A percentile compares a stretch with the other conserved stretches of the same genome.
These are phyloP conservation scores for Ramicandelaber brevisporus DNA, from an alignment of 192 early-diverging fungal species.

Conservation along the genomic window DNA sequence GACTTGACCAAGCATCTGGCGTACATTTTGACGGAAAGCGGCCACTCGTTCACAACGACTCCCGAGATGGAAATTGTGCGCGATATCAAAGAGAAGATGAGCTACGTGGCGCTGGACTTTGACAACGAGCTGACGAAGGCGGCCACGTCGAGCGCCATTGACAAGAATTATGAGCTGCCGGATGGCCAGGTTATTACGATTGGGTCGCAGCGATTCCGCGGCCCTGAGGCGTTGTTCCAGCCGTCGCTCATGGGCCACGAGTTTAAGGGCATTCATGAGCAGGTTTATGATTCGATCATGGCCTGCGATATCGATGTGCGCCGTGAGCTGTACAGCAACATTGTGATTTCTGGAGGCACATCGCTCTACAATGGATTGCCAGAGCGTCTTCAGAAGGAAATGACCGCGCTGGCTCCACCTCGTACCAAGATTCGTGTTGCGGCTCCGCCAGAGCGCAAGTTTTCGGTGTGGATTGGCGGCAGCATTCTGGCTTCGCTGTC, in stretches of 20 bases:
- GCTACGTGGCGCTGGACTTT: conserved; percentile 94
- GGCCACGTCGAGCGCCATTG: conserved; percentile 67
- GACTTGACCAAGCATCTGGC: conserved; percentile 87
- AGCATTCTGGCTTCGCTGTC: conserved; percentile 91
- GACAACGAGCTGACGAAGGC: conserved; percentile 96
- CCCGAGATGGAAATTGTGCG: conserved; percentile 96
- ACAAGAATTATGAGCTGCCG: conserved; percentile 95
- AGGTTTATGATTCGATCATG: conserved; percentile 90
- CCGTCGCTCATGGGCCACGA: conserved; percentile 79
- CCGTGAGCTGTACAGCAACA: conserved; percentile 88
- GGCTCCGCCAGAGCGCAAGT: conserved; percentile 95
- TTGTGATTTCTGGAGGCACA: conserved; percentile 87
- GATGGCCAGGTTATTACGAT: conserved; percentile 97
- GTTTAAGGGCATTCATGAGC: conserved; percentile 85
- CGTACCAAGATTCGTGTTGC: conserved; percentile 97
- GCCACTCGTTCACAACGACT: conserved; percentile 85
- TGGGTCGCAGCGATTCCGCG: conserved; percentile 93
- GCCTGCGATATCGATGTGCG: conserved; percentile 93
- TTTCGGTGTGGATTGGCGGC: conserved; percentile 99
- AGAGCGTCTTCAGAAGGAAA: conserved; percentile 95
- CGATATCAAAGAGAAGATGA: conserved; percentile 99
- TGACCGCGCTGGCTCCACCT: conserved; percentile 80
- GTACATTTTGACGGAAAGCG: conserved; percentile 85
- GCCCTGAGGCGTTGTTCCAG: conserved; percentile 95
- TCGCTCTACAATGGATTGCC: conserved; percentile 96